phyloP scores from a whole-genome alignment of 495 filamentous ascomycete genomes.

The Xylaria sp. region DNA sequence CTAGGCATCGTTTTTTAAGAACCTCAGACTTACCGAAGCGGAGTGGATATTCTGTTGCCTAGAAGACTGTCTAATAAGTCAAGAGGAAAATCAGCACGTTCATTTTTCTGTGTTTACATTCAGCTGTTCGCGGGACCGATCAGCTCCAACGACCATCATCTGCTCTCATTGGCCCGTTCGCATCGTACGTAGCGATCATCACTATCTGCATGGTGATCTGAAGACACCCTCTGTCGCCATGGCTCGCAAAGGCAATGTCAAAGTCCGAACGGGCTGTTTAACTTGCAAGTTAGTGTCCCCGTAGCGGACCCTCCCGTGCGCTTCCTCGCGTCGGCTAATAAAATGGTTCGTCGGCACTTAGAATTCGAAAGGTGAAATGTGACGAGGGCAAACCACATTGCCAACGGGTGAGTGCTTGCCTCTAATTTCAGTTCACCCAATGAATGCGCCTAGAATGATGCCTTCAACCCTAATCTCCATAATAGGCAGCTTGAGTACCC shows the following conservation, averaged over 20 bases:
- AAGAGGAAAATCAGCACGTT: not conserved
- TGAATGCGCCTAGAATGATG: too few relatives aligned
- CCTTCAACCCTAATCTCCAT: not conserved
- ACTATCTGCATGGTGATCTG: not conserved
- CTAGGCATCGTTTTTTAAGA: not conserved
- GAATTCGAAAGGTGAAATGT: constrained; percentile 61
- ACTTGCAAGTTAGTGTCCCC: constrained; percentile 39
- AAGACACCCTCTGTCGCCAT: constrained; percentile 17
- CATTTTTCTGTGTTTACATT: not conserved
- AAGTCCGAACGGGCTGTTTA: constrained; percentile 37
- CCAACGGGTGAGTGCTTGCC: constrained; percentile 34
- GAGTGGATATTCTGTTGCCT: not conserved
- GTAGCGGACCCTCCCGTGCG: not conserved
- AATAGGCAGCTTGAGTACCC: not conserved
- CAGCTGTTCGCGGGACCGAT: not conserved
- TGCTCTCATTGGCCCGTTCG: not conserved
- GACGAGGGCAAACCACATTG: constrained; percentile 59
- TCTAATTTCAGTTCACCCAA: not conserved
- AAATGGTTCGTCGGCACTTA: constrained; percentile 26
- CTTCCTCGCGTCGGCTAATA: constrained; percentile 1
- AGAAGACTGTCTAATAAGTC: not conserved
- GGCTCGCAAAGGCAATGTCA: constrained; percentile 37
- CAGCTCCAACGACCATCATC: not conserved
- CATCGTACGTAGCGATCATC: too few relatives aligned
- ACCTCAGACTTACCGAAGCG: not conserved